phyloP scores from a whole-genome alignment of 345 rosid species.

The Salix brachista region DNA sequence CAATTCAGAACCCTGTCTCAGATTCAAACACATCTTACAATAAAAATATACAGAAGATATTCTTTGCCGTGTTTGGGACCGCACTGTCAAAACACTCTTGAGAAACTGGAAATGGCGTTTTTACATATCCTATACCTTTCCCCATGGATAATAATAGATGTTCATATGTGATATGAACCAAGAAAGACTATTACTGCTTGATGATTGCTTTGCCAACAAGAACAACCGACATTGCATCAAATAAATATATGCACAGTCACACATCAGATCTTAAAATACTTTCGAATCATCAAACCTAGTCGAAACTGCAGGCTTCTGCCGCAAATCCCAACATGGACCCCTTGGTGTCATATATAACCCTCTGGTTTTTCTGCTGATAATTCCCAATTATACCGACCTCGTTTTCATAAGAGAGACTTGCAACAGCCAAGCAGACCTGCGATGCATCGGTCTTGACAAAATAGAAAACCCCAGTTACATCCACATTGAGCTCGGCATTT shows the following conservation, averaged over 20 bases:
- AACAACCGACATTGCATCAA: conserved; percentile 11
- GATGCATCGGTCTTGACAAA: conserved; percentile 69
- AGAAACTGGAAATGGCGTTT: conserved; percentile 3
- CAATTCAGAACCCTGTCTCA: neutral
- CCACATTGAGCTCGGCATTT: conserved; percentile 51
- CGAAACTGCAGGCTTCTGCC: conserved; percentile 65
- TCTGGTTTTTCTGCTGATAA: conserved; percentile 84
- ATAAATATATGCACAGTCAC: conserved; percentile 15
- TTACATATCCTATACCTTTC: conserved; percentile 7
- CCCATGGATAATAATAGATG: neutral
- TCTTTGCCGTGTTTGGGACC: neutral
- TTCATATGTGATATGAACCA: conserved; percentile 1
- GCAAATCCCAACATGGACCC: conserved; percentile 66
- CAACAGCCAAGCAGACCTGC: conserved; percentile 78
- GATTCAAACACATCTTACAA: conserved; percentile 12
- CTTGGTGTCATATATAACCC: conserved; percentile 72
- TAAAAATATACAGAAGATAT: neutral
- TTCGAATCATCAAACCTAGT: conserved; percentile 7
- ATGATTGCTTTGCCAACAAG: conserved; percentile 13
- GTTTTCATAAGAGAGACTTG: conserved; percentile 63
- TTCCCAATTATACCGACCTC: conserved; percentile 72
- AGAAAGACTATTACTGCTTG: neutral
- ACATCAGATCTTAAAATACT: neutral
- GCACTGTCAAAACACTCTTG: neutral
- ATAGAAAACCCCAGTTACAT: conserved; percentile 68